phyloP scores from a whole-genome alignment of 2,329 filamentous ascomycete genomes.

The Byssoonygena ceratinophila region DNA sequence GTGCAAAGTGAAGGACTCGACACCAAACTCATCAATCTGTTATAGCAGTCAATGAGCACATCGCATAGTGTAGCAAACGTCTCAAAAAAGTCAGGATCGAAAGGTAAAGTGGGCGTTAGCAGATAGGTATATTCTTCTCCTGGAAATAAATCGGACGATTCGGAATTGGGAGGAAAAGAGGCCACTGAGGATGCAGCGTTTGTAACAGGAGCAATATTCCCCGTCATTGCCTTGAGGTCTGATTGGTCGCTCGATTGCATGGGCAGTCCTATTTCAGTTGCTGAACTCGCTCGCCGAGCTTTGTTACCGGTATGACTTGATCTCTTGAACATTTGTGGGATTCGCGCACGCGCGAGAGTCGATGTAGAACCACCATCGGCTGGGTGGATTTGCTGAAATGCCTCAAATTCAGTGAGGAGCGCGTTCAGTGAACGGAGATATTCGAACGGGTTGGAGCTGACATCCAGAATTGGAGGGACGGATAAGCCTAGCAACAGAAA shows the following conservation, averaged over 20 bases:
- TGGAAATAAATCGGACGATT: constrained; percentile 53
- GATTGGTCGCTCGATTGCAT: constrained; percentile 41
- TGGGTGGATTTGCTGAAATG: constrained; percentile 78
- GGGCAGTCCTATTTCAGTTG: constrained; percentile 49
- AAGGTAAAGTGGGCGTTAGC: constrained; percentile 82
- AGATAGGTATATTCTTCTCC: constrained; percentile 83
- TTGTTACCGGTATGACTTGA: constrained; percentile 48
- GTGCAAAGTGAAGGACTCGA: constrained; percentile 63
- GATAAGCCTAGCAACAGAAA: constrained; percentile 88
- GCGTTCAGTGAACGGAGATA: constrained; percentile 79
- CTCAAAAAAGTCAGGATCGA: constrained; percentile 94
- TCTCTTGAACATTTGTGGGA: constrained; percentile 75
- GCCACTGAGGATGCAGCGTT: constrained; percentile 29
- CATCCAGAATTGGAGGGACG: constrained; percentile 76
- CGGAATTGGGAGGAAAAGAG: constrained; percentile 38
- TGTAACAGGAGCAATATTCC: constrained; percentile 31
- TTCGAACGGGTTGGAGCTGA: constrained; percentile 69
- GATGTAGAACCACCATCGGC: constrained; percentile 60
- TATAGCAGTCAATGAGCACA: constrained; percentile 86
- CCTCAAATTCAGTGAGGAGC: constrained; percentile 81
- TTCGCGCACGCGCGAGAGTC: constrained; percentile 63
- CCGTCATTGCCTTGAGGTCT: constrained; percentile 39
- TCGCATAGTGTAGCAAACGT: constrained; percentile 95
- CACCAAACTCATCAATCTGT: constrained; percentile 62
- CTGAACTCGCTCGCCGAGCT: constrained; percentile 48